phyloP scores from a whole-genome alignment of 2,329 filamentous ascomycete genomes.

The Simplicillium sp. region DNA sequence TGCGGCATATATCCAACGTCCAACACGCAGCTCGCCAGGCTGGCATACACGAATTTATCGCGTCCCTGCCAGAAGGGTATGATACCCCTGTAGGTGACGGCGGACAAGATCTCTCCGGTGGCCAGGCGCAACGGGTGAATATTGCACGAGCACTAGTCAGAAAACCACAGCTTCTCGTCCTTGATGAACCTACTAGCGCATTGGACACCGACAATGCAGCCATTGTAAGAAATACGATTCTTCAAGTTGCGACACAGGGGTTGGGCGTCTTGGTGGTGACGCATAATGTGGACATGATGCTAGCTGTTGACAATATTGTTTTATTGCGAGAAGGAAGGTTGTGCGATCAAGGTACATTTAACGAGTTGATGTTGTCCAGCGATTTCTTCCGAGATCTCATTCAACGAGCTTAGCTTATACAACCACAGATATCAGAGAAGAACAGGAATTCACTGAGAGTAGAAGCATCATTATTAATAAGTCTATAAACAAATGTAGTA shows the following conservation, averaged over 20 bases:
- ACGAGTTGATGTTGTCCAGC: constrained; percentile 39
- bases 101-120: constrained; percentile 64
- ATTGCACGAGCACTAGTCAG: constrained; percentile 73
- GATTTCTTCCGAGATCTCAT: constrained; percentile 40
- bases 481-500: not conserved
- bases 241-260: constrained; percentile 16
- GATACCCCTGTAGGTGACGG: constrained; percentile 68
- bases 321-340: constrained; percentile 61
- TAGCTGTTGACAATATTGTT: constrained; percentile 61
- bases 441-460: not conserved
- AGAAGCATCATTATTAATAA: not conserved
- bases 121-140: constrained; percentile 72
- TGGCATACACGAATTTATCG: constrained; percentile 69
- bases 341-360: constrained; percentile 58
- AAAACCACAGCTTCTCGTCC: constrained; percentile 60
- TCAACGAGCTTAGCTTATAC: constrained; percentile 12
- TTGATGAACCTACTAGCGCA: constrained; percentile 82
- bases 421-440: too few relatives aligned
- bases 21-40: constrained; percentile 44
- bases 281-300: constrained; percentile 81
- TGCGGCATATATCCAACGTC: constrained; percentile 35
- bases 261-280: constrained; percentile 75
- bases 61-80: constrained; percentile 49
- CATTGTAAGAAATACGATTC: constrained; percentile 54
- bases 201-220: constrained; percentile 62